A percentile compares a stretch with the other conserved stretches of the same genome.
phyloP scores from a whole-genome alignment of 2,329 filamentous ascomycete species.

The Calonectria multiphialidica region DNA sequence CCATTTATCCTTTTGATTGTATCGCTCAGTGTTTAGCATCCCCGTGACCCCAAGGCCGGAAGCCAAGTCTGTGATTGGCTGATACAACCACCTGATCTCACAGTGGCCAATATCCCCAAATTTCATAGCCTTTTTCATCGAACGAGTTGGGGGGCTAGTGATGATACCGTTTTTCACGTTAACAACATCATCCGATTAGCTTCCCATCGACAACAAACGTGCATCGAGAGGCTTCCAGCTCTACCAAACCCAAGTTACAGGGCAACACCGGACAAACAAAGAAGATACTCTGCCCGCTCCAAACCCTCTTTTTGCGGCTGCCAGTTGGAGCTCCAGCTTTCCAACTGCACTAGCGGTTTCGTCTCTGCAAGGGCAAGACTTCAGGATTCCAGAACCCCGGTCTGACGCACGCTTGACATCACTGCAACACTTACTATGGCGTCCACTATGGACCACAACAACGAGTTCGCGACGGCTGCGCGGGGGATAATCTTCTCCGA shows the following conservation, averaged over 20 bases:
- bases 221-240: not conserved
- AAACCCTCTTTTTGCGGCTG: not conserved
- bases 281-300: not conserved
- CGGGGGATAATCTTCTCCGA: constrained; percentile 44
- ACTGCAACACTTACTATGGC: not conserved
- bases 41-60: constrained; percentile 41
- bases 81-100: constrained; percentile 22
- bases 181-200: constrained; percentile 5
- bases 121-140: constrained; percentile 8
- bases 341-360: constrained; percentile 22
- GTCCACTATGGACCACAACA: constrained; percentile 35
- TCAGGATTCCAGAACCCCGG: not conserved
- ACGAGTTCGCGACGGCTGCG: constrained; percentile 44
- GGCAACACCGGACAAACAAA: not conserved
- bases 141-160: constrained; percentile 4
- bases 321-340: not conserved
- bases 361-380: constrained; percentile 21
- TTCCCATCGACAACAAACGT: not conserved
- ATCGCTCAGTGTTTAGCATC: constrained; percentile 26
- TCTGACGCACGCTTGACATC: not conserved
- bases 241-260: not conserved
- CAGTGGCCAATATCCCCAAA: constrained; percentile 10
- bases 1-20: constrained; percentile 3
- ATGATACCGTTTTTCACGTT: constrained; percentile 4
- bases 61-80: constrained; percentile 35